phyloP scores from a whole-genome alignment of 176 grass and related monocot genomes.

The Paspalum vaginatum region DNA sequence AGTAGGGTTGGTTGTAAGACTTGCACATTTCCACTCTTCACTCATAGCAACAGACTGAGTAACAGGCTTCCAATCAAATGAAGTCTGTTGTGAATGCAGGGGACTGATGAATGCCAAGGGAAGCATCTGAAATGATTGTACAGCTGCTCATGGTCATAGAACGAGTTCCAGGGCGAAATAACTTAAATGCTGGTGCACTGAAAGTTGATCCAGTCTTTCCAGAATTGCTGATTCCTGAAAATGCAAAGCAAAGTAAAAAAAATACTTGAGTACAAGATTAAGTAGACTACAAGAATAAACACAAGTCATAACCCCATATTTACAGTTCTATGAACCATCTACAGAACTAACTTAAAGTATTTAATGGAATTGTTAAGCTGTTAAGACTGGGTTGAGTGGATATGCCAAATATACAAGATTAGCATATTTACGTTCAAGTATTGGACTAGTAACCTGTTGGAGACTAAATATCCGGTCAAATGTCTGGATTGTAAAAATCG shows the following conservation, averaged over 20 bases:
- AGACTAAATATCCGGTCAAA: not conserved
- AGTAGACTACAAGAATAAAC: not conserved
- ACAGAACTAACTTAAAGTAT: constrained; percentile 19
- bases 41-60: constrained; percentile 39
- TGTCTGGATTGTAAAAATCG: not conserved
- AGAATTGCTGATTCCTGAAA: constrained; percentile 45
- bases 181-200: constrained; percentile 30
- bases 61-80: constrained; percentile 58
- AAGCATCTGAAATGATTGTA: constrained; percentile 32
- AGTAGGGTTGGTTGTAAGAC: constrained; percentile 45
- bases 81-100: constrained; percentile 22
- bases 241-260: constrained; percentile 30
- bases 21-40: constrained; percentile 41
- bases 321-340: not conserved
- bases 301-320: not conserved
- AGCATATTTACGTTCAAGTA: constrained; percentile 2
- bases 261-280: constrained; percentile 16
- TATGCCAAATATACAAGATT: not conserved
- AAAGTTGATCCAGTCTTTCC: constrained; percentile 39
- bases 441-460: not conserved
- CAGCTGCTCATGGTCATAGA: constrained; percentile 44
- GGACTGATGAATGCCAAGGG: constrained; percentile 42
- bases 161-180: constrained; percentile 51
- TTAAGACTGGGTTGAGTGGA: not conserved
- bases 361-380: not conserved